These are phyloP conservation scores for Jaltomata sinuosa DNA, from an alignment of 257 asterid genomes.

Conservation along the genomic window DNA sequence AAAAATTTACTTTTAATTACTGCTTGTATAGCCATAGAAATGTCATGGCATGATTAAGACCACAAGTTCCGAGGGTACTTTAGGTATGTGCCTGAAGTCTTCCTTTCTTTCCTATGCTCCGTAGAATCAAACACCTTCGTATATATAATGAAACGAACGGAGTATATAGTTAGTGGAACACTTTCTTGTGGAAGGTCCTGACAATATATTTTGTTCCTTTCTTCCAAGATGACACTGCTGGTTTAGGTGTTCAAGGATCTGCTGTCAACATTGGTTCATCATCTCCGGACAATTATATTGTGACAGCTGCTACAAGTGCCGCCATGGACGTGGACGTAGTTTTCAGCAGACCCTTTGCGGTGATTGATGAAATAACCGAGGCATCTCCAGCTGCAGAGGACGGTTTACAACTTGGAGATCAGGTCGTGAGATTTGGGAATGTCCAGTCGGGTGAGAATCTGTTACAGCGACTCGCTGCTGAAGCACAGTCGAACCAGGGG, in stretches of 20 bases:
- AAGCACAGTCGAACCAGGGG: conserved; percentile 60
- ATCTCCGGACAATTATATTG: conserved; percentile 11
- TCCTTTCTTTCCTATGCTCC: background rate
- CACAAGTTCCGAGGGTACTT: background rate
- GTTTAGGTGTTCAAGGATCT: conserved; percentile 17
- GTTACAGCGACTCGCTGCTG: conserved; percentile 67
- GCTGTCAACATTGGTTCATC: conserved; percentile 20
- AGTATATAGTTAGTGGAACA: background rate
- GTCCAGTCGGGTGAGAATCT: conserved; percentile 67
- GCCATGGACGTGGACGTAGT: conserved; percentile 49
- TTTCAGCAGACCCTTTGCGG: conserved; percentile 67
- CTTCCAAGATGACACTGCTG: conserved; percentile 18
- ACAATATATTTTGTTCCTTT: background rate
- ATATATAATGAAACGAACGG: background rate
- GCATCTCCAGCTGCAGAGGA: conserved; percentile 95
- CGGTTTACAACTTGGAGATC: conserved; percentile 94
- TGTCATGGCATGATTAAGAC: background rate
- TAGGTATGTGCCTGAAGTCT: background rate
- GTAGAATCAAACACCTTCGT: background rate
- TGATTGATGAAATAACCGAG: conserved; percentile 83
- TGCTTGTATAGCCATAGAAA: background rate
- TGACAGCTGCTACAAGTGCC: conserved; percentile 25
- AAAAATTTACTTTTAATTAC: background rate
- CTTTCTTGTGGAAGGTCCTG: background rate
- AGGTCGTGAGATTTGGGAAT: conserved; percentile 72